These are phyloP conservation scores for Ammopiptanthus mongolicus DNA, from an alignment of 306 rosid species.

Conservation along the genomic window DNA sequence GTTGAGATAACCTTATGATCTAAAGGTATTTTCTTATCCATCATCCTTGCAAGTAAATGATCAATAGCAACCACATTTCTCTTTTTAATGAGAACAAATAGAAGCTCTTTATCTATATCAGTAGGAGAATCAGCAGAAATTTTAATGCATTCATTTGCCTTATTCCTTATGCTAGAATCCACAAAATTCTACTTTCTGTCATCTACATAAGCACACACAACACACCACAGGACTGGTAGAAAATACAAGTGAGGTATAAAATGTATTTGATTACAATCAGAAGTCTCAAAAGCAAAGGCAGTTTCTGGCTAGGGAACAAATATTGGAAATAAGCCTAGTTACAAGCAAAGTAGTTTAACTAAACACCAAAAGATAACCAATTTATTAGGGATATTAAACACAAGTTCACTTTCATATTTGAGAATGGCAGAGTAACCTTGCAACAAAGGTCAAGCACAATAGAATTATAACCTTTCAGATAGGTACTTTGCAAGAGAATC, in stretches of 20 bases:
- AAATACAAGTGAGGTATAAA: background rate
- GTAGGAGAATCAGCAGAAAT: conserved; percentile 15
- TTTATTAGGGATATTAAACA: background rate
- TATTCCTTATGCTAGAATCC: conserved; percentile 24
- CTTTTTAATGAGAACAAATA: conserved; percentile 46
- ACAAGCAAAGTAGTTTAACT: background rate
- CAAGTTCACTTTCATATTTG: background rate
- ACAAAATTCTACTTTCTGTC: background rate
- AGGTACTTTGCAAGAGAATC: conserved; percentile 54
- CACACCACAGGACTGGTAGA: background rate
- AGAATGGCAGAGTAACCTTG: conserved; percentile 57
- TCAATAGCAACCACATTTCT: conserved; percentile 55
- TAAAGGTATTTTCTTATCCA: conserved; percentile 41
- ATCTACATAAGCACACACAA: background rate
- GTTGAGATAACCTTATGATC: conserved; percentile 41
- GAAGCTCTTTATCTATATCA: conserved; percentile 44
- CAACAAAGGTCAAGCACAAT: conserved; percentile 4
- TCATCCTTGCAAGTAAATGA: conserved; percentile 41
- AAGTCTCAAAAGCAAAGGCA: background rate
- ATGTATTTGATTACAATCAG: background rate
- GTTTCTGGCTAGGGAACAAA: background rate
- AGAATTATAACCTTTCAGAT: conserved; percentile 47
- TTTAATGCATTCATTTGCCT: conserved; percentile 12
- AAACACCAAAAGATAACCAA: background rate
- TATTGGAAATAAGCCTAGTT: background rate